phyloP scores from a whole-genome alignment of 176 grass and related monocot species.

The Bromus sterilis region DNA sequence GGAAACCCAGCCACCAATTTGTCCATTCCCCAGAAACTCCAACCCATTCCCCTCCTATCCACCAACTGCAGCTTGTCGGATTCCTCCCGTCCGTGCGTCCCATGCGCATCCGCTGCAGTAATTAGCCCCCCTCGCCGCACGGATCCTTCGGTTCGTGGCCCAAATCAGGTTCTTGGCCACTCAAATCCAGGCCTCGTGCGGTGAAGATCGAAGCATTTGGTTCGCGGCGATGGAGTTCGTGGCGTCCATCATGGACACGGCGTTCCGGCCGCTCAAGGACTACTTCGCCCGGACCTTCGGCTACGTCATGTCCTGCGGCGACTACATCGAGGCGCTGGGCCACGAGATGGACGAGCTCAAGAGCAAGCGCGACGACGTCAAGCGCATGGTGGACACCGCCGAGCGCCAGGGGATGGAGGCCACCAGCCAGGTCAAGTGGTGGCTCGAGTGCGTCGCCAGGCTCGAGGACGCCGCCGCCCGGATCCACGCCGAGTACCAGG shows the following conservation, averaged over 20 bases:
- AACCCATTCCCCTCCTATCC: not conserved
- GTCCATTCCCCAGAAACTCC: not conserved
- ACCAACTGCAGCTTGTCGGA: not conserved
- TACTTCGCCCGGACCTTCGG: constrained; percentile 71
- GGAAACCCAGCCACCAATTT: not conserved
- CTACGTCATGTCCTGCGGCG: constrained; percentile 57
- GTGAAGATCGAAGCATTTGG: not conserved
- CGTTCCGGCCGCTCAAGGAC: constrained; percentile 71
- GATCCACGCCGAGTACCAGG: constrained; percentile 44
- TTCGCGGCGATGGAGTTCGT: constrained; percentile 60
- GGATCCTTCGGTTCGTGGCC: not conserved
- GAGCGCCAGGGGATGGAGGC: constrained; percentile 75
- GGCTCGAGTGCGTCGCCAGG: constrained; percentile 50
- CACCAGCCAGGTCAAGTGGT: constrained; percentile 82
- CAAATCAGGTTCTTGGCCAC: not conserved
- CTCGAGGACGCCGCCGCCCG: constrained; percentile 35
- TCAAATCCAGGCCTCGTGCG: not conserved
- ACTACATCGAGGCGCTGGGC: constrained; percentile 52
- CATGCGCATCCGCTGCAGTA: not conserved
- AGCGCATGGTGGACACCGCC: constrained; percentile 65
- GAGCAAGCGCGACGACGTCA: constrained; percentile 84
- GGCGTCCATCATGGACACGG: constrained; percentile 58
- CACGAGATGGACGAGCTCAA: constrained; percentile 68
- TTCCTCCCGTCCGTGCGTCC: not conserved
- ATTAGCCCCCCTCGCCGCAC: not conserved